Evolutionary conservation across 2,329 filamentous ascomycete genomes (phyloP), one percentile per base, ranked within the genome.

Genomic region (Akanthomyces lecanii): DNA sequence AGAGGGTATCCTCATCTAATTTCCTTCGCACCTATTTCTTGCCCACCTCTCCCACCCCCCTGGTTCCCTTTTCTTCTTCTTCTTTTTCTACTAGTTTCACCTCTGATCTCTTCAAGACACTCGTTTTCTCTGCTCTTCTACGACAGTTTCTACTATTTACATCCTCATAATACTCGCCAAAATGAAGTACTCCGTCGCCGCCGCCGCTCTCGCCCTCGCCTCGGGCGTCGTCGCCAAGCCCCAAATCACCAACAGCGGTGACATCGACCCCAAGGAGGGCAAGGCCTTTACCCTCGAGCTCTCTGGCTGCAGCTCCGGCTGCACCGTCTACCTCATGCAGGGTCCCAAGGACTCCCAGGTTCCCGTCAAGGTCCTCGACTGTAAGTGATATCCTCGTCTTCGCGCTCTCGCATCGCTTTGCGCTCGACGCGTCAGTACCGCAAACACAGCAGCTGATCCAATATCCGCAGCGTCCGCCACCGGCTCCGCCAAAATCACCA

Each of bases 191-290:
- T 61, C 59, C 8, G 11, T 45, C 42, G 59, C 59, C 38, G 50
- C 59, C 59, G 50, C 59, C 25, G 50, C 40, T 23, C 45, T 54
- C 10, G 59, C 50, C 25, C 25, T 61, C 16, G 59, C 59, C 40
- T n/a, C 59, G 21, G 50, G 59, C 16, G 59, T 61, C 50, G 50
- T 54, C 59, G 59, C 59, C 59, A 61, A 61, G 50, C 59, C 59
- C 21, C 28, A 38, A 18, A 54, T 61, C 50, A 45, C 30, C 40
- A 61, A 61, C 59, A 36, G 23, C 11, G 50, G 12, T 12, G 4
- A 25, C 10, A 48, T 61, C 7, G 18, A 54, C 36, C 59, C 59
- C n/a, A 6, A 54, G 50, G 59, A 61, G 50, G 59, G 59, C 59
- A 54, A 61, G 50, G 1, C 50, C 40, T 54, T 61, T 4, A 61